Evolutionary conservation across 106 monocot genomes (phyloP), one percentile per base, ranked within the genome.

Genomic region (Agapanthus africanus): DNA sequence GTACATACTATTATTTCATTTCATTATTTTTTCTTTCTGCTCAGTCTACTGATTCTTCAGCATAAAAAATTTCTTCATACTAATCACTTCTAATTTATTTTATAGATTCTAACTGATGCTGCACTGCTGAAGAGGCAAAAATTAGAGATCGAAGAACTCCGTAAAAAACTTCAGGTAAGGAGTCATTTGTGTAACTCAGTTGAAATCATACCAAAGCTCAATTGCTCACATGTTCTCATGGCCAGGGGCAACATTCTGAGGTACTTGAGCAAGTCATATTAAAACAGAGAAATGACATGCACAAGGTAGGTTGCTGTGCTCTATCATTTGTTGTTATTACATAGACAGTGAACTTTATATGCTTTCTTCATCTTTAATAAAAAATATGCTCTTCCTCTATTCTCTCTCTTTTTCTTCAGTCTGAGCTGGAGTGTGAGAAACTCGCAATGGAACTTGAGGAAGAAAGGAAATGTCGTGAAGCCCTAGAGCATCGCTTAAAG

Each of bases 221-320:
- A 47, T 47, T 47, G 13, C 0, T 47, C 46, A 60, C 62, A 40
- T 32, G 32, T 54, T 72, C 31, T 21, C 18, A 46, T 84, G 37
- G 11, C 2, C 71, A 95, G 95, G 95, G 95, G 26, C 88, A 88
- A 71, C 86, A 95, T 54, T 91, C 95, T 59, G 95, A 91, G 71
- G 86, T 88, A 40, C 77, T 95, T 54, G 95, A 95, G 74, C 95
- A 97, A 82, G 82, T 88, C 22, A 79, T 97, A 27, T 77, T 91
- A 51, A 91, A 97, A 67, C 95, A 88, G 67, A 65, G 91, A 40
- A 97, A 97, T 65, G 95, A 97, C 71, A 97, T 97, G 95, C 86
- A 91, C 70, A 97, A 91, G 84, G 95, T 95, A 51, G 7, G 27
- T 39, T 27, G 11, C 21, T 37, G 25, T 51, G 16, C n/a, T n/a